Conservation (phyloP, 225 moss, liverwort and hornwort species). For the Marchantia paleacea region DNA sequence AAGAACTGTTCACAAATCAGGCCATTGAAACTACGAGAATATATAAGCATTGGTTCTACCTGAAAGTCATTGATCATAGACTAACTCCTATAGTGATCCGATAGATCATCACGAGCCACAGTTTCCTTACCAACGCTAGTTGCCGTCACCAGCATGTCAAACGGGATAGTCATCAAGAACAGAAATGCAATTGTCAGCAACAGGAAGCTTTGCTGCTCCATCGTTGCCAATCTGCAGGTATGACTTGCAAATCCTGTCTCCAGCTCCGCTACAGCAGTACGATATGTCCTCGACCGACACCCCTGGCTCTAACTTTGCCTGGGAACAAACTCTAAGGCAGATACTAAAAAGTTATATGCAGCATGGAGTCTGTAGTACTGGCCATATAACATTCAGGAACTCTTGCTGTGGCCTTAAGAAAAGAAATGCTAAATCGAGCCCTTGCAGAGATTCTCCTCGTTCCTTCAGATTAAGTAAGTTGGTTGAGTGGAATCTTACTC, state of each 20-base stretch:
- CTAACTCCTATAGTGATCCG: too few species aligned
- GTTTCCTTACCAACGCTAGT: neutral
- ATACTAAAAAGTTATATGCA: neutral
- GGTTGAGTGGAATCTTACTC: too few species aligned
- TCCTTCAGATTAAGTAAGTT: too few species aligned
- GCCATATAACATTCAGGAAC: slow-evolving; percentile 11
- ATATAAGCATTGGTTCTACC: neutral
- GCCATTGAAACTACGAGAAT: neutral
- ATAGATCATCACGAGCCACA: neutral
- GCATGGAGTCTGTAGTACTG: neutral
- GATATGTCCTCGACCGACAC: neutral
- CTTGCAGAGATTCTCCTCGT: too few species aligned
- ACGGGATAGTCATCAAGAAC: neutral
- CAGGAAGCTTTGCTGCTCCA: neutral
- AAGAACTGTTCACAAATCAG: neutral
- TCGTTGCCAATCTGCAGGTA: neutral
- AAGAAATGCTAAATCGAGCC: too few species aligned
- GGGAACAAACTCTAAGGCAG: neutral
- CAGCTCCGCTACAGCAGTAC: too few species aligned
- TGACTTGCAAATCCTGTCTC: neutral
- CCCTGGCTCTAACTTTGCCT: neutral
- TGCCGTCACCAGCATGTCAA: neutral
- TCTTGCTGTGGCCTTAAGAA: too few species aligned
- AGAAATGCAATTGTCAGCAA: neutral
- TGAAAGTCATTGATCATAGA: neutral